Evolutionary conservation across 2,329 filamentous ascomycete genomes (phyloP).

Genomic region (Penicillium digitatum): DNA sequence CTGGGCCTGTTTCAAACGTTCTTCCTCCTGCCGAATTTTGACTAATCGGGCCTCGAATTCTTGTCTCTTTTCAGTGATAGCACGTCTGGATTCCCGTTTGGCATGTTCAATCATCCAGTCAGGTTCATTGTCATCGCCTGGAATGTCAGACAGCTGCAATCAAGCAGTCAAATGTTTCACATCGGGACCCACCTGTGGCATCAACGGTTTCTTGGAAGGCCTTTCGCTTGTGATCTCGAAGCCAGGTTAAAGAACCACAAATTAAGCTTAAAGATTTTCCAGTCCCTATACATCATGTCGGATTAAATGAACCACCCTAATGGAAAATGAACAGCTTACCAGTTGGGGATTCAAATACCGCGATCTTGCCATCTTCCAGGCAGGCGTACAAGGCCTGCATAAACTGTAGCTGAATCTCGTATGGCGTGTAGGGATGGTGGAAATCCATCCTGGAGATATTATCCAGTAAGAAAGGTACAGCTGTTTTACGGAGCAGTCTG

Average conservation of each 20-base stretch:
- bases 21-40: conserved; percentile 58
- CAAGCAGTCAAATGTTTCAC: neutral
- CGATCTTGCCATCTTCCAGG: conserved; percentile 73
- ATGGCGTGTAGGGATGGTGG: conserved; percentile 82
- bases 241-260: conserved; percentile 83
- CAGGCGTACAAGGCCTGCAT: conserved; percentile 80
- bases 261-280: conserved; percentile 92
- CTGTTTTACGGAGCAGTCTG: neutral
- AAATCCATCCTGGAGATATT: conserved; percentile 53
- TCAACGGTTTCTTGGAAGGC: conserved; percentile 53
- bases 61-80: conserved; percentile 62
- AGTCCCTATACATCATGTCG: conserved; percentile 34
- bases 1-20: conserved; percentile 55
- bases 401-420: conserved; percentile 81
- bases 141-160: neutral
- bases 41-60: conserved; percentile 70
- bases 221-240: conserved; percentile 72
- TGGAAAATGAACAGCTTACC: conserved; percentile 49
- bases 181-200: conserved; percentile 38
- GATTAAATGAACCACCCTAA: conserved; percentile 8
- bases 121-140: conserved; percentile 67
- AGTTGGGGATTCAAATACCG: conserved; percentile 90
- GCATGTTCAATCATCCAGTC: conserved; percentile 81
- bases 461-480: neutral
- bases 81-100: conserved; percentile 62